Evolutionary conservation across 148 eudicot species (phyloP).

Genomic region (Vaccinium myrtillus): DNA sequence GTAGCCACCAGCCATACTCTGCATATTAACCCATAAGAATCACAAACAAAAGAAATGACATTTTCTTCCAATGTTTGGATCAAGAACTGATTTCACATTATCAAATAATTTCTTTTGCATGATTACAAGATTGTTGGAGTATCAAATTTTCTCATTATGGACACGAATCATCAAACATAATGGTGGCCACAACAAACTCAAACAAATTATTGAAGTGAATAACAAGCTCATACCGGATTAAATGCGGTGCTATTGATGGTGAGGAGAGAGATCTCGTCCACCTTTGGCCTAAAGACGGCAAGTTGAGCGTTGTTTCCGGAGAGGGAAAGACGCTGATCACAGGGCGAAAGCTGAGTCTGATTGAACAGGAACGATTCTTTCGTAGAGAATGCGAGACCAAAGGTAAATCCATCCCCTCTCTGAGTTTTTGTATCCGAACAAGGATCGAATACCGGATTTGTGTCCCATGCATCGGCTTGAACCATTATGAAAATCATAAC

Average conservation of each 20-base stretch:
- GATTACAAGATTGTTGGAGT: background rate
- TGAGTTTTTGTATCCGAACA: slow-evolving; percentile 66
- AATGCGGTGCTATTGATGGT: slow-evolving; percentile 51
- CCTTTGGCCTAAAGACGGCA: slow-evolving; percentile 73
- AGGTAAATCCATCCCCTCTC: slow-evolving; percentile 67
- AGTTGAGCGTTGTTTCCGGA: slow-evolving; percentile 37
- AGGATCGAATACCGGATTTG: slow-evolving; percentile 57
- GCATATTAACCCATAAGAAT: background rate
- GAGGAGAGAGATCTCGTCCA: slow-evolving; percentile 77
- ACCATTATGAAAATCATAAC: slow-evolving; percentile 22
- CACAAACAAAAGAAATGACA: background rate
- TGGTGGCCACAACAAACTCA: background rate
- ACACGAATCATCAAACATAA: background rate
- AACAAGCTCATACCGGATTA: slow-evolving; percentile 44
- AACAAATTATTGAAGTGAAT: background rate
- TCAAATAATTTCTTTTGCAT: background rate
- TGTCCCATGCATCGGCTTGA: slow-evolving; percentile 37
- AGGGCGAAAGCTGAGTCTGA: slow-evolving; percentile 77
- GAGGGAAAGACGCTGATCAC: slow-evolving; percentile 66
- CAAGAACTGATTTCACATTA: background rate
- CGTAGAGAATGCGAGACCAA: slow-evolving; percentile 61
- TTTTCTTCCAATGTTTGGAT: background rate
- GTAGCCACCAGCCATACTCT: slow-evolving; percentile 56
- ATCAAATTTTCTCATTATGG: no score
- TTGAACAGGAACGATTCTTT: slow-evolving; percentile 58